phyloP scores from a whole-genome alignment of 176 grass and related monocot genomes.

The Avena eriantha region DNA sequence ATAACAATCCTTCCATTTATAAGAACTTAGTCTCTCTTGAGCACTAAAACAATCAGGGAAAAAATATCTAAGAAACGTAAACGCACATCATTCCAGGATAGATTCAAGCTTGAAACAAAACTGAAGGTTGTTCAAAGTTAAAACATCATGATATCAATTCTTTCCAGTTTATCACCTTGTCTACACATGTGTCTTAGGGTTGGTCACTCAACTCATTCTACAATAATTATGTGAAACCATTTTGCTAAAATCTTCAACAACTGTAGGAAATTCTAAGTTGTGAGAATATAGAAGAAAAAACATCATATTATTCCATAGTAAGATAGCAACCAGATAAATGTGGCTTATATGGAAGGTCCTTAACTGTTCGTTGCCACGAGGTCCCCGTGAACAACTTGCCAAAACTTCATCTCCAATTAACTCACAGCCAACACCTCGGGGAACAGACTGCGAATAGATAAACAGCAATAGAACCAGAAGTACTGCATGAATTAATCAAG shows the following conservation, averaged over 20 bases:
- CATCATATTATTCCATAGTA: neutral
- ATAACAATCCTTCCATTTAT: neutral
- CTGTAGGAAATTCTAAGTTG: neutral
- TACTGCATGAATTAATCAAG: slow-evolving; percentile 24
- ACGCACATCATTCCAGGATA: neutral
- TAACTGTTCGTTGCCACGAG: slow-evolving; percentile 89
- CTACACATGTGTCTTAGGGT: slow-evolving; percentile 11
- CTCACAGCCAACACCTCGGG: slow-evolving; percentile 68
- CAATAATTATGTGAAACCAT: neutral
- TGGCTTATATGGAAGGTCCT: slow-evolving; percentile 32
- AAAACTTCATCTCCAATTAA: slow-evolving; percentile 79
- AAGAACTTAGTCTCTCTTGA: neutral
- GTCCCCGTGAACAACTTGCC: slow-evolving; percentile 69
- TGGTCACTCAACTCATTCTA: neutral
- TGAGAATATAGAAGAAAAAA: neutral
- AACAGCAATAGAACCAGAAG: slow-evolving; percentile 25
- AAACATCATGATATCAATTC: neutral
- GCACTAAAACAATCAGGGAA: neutral
- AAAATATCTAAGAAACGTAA: neutral
- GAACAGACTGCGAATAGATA: slow-evolving; percentile 61
- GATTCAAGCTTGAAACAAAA: slow-evolving; percentile 1
- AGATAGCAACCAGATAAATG: neutral
- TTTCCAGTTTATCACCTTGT: neutral
- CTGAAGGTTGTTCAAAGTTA: neutral
- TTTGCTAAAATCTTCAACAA: neutral